Evolutionary conservation across 805 yeast genomes (phyloP).

Genomic region (Schwanniomyces occidentalis): DNA sequence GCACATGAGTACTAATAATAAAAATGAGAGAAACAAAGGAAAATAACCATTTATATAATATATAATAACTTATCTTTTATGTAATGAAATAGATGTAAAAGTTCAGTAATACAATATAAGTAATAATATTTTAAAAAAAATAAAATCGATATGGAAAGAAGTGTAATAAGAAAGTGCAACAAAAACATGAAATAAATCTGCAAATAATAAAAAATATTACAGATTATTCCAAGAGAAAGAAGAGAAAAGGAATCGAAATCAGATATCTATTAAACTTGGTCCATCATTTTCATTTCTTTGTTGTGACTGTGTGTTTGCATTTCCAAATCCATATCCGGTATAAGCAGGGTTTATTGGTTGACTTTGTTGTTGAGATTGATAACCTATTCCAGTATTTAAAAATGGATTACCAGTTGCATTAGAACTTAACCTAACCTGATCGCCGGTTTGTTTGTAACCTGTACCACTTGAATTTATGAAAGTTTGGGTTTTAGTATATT

Average conservation of each 20-base stretch:
- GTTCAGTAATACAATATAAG: too few species aligned
- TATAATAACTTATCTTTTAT: too few species aligned
- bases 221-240: too few species aligned
- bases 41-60: too few species aligned
- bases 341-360: conserved; percentile 65
- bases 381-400: conserved; percentile 57
- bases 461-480: conserved; percentile 89
- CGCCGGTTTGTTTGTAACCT: conserved; percentile 57
- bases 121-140: too few species aligned
- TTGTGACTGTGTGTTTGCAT: conserved; percentile 48
- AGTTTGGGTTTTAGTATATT: conserved; percentile 78
- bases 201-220: too few species aligned
- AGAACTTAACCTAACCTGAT: conserved; percentile 31
- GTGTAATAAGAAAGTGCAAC: too few species aligned
- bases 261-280: conserved; percentile 49
- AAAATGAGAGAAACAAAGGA: too few species aligned
- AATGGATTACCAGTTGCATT: conserved; percentile 59
- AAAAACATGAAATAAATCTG: too few species aligned
- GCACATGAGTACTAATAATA: too few species aligned
- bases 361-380: conserved; percentile 23
- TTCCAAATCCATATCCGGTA: conserved; percentile 95
- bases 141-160: too few species aligned
- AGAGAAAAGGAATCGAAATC: conserved; percentile 6
- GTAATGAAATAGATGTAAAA: too few species aligned
- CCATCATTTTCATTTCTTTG: conserved; percentile 34